Conservation (phyloP, 2,329 filamentous ascomycete species). For the Xenosphaeropsis pyriputrescens region DNA sequence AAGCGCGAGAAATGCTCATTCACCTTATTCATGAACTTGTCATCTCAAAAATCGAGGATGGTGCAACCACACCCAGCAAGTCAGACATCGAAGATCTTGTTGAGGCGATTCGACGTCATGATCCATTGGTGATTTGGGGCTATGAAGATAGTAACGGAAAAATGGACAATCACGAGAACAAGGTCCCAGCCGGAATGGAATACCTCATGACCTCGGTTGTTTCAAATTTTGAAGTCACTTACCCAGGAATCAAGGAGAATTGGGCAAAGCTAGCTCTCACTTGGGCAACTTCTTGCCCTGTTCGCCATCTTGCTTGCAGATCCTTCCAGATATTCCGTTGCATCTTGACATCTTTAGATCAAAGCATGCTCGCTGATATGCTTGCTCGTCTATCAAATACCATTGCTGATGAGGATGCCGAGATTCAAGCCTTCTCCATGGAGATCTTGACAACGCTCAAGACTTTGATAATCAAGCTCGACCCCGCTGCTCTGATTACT, state of each 20-base stretch:
- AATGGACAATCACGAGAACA: conserved; percentile 56
- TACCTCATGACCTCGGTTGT: conserved; percentile 70
- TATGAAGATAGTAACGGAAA: conserved; percentile 87
- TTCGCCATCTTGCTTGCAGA: conserved; percentile 84
- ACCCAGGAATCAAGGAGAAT: conserved; percentile 75
- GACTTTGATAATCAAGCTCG: conserved; percentile 75
- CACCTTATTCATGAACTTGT: conserved; percentile 95
- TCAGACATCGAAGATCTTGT: conserved; percentile 75
- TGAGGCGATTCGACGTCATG: conserved; percentile 72
- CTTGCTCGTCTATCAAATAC: conserved; percentile 89
- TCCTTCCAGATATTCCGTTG: conserved; percentile 97
- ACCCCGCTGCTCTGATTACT: conserved; percentile 63
- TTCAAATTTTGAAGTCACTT: conserved; percentile 70
- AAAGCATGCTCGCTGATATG: conserved; percentile 94
- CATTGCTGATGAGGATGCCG: conserved; percentile 83
- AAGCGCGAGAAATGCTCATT: conserved; percentile 93
- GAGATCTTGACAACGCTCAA: conserved; percentile 92
- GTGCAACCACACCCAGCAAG: conserved; percentile 45
- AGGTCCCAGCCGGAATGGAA: conserved; percentile 80
- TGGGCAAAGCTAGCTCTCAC: conserved; percentile 84
- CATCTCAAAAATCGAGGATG: conserved; percentile 62
- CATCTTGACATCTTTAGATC: conserved; percentile 79
- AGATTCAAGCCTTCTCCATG: conserved; percentile 95
- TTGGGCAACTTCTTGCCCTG: conserved; percentile 95
- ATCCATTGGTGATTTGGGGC: conserved; percentile 75